Base-by-base conservation (phyloP, 1,284 basidiomycete species). In the Laetiporus sulphureus region DNA sequence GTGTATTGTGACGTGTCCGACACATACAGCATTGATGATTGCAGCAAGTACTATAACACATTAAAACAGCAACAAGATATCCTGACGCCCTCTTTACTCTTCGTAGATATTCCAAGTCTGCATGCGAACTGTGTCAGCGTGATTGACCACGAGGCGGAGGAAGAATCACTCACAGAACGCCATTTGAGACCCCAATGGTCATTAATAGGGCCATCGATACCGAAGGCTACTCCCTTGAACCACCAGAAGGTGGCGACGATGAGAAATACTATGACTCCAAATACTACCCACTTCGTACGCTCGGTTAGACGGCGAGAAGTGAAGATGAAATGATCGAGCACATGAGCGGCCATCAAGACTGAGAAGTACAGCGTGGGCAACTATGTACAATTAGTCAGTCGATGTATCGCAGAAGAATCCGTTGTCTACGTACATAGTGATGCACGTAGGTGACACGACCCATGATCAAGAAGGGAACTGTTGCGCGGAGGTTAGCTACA, bases 311-410 rank as follows among this genome's bases (percentile, higher is more conserved):
- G 71, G 25, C 75, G 73, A 2, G 87, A 79, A 3, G 77, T 76
- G 66, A 97, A 94, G 54, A 96, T 66, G 64, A 92, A 90, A 61
- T 95, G 91, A 65, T 99, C 94, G 49, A 96, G 71, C 35, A 98
- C 60, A 60, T 97, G 91, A 0, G 82, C 90, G 32, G 85, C 71
- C 83, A 97, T 92, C 41, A 99, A 66, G 33, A 98, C 91, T 3
- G 93, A 79, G 68, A 99, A 99, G 72, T 94, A 98, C 11, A 98
- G 69, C 0, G 95, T 95, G 2, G 95, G 95, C 5, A 99, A 80
- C 85, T 90, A 39, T 20, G 32, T 15, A n/a, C n/a, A n/a, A n/a
- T n/a, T n/a, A n/a, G n/a, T n/a, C n/a, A n/a, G n/a, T n/a, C n/a
- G n/a, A n/a, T n/a, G n/a, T n/a, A n/a, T n/a, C n/a, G n/a, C n/a